Conservation (phyloP, 208 protist species). For the Herpetomonas samuelpessoai region DNA sequence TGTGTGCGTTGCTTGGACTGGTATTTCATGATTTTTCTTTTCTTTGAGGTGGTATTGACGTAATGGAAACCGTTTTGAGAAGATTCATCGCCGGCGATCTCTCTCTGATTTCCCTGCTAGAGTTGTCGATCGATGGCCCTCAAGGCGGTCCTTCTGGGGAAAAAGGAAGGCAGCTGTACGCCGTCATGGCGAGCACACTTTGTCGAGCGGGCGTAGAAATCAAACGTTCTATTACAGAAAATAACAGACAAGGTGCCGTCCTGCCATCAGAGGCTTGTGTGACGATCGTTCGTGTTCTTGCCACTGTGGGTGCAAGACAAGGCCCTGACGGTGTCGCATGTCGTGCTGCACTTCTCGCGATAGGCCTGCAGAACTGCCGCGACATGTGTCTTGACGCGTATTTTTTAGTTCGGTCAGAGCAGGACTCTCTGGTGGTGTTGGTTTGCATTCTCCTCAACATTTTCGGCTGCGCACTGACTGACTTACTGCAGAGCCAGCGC, state of each 20-base stretch:
- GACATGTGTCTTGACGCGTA: conserved; percentile 54
- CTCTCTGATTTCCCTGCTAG: too few relatives aligned
- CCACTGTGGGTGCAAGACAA: conserved; percentile 12
- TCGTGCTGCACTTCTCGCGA: conserved; percentile 19
- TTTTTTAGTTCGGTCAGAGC: conserved; percentile 16
- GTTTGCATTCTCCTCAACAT: conserved; percentile 22
- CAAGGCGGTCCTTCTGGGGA: not conserved
- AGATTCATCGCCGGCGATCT: too few relatives aligned
- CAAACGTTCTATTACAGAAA: too few relatives aligned
- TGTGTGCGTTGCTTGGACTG: too few relatives aligned
- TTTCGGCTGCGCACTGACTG: conserved; percentile 21
- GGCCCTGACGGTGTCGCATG: conserved; percentile 13
- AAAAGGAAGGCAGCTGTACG: not conserved
- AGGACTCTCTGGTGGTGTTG: conserved; percentile 42
- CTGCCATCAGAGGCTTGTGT: not conserved
- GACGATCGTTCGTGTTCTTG: conserved; percentile 26
- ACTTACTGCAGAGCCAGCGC: conserved; percentile 24
- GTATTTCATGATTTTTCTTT: too few relatives aligned
- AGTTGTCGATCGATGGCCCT: not conserved
- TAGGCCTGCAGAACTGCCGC: conserved; percentile 41
- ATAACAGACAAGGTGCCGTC: too few relatives aligned
- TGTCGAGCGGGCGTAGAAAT: not conserved
- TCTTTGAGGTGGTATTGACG: too few relatives aligned
- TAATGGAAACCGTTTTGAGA: too few relatives aligned
- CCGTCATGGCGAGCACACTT: not conserved